Evolutionary conservation across 148 eudicot genomes (phyloP), one percentile per base, ranked within the genome.

Genomic region (Dysphania ambrosioides): DNA sequence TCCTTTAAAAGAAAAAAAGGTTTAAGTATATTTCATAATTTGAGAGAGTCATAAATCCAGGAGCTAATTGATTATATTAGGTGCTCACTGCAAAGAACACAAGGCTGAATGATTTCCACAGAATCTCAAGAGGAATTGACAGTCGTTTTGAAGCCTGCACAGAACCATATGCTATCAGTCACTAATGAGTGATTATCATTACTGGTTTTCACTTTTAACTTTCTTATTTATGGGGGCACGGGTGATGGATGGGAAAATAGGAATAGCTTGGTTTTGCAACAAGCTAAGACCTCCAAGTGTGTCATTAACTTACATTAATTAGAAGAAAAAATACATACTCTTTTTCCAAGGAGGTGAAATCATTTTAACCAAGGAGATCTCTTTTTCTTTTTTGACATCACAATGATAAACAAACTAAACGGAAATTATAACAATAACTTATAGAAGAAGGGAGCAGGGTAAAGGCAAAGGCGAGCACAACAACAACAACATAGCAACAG

Each of bases 61-160:
- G n/a, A 13, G 27, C 40, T 19, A 41, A 67, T 15, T 26, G n/a
- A 65, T 71, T 68, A 79, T 55, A 40, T 21, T 27, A 78, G 77
- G 62, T 75, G 83, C 94, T 91, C 82, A 95, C 97, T 38, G 98
- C 97, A 82, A 92, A 92, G 78, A 94, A 94, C 38, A 94, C 78
- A 36, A 95, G 97, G 83, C 92, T 87, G 79, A 95, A 95, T 38
- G 98, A 95, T 81, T 95, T 85, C 97, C 96, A 92, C 69, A 95
- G 16, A 69, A 95, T 86, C 86, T 92, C 97, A 63, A 95, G 85
- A 58, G 98, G 98, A 81, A 86, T 92, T 27, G 96, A 58, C 16
- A 94, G 82, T 76, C 80, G 75, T 71, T 87, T 86, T 34, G 97
- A 88, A 27, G 69, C 88, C 98, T 94, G 87, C 65, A 75, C 27